phyloP scores from a whole-genome alignment of 495 filamentous ascomycete genomes.

The Penicillium flavigenum region DNA sequence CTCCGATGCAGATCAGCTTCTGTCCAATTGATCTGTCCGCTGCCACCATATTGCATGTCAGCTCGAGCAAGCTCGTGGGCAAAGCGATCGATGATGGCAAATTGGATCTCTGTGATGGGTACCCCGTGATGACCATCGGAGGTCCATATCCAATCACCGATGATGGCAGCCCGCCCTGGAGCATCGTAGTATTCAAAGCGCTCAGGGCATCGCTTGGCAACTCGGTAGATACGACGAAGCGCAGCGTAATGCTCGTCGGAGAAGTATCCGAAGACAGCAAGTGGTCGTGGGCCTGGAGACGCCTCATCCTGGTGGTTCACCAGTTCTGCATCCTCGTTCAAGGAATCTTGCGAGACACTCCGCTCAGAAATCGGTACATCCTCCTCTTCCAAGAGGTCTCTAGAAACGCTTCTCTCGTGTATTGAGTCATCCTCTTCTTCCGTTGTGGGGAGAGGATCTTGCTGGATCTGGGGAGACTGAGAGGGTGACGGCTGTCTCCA shows the following conservation, averaged over 20 bases:
- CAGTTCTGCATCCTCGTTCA: slow-evolving; percentile 9
- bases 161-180: slow-evolving; percentile 39
- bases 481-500: slow-evolving; percentile 14
- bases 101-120: slow-evolving; percentile 47
- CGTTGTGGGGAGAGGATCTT: slow-evolving; percentile 1
- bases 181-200: slow-evolving; percentile 42
- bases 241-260: slow-evolving; percentile 45
- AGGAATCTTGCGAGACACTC: slow-evolving; percentile 3
- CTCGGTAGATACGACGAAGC: slow-evolving; percentile 43
- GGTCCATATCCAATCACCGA: slow-evolving; percentile 50
- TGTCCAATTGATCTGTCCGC: slow-evolving; percentile 45
- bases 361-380: slow-evolving; percentile 11
- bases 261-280: slow-evolving; percentile 44
- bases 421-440: slow-evolving; percentile 7
- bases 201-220: slow-evolving; percentile 41
- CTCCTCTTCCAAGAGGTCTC: slow-evolving; percentile 4
- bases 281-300: slow-evolving; percentile 23
- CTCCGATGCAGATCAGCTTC: slow-evolving; percentile 48
- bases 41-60: slow-evolving; percentile 41
- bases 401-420: neutral
- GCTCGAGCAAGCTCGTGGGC: slow-evolving; percentile 40
- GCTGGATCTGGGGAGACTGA: slow-evolving; percentile 4
- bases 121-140: slow-evolving; percentile 45
- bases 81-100: slow-evolving; percentile 48
- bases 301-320: slow-evolving; percentile 14